Evolutionary conservation across 192 early-diverging fungal genomes (phyloP).

Genomic region (Podila minutissima): DNA sequence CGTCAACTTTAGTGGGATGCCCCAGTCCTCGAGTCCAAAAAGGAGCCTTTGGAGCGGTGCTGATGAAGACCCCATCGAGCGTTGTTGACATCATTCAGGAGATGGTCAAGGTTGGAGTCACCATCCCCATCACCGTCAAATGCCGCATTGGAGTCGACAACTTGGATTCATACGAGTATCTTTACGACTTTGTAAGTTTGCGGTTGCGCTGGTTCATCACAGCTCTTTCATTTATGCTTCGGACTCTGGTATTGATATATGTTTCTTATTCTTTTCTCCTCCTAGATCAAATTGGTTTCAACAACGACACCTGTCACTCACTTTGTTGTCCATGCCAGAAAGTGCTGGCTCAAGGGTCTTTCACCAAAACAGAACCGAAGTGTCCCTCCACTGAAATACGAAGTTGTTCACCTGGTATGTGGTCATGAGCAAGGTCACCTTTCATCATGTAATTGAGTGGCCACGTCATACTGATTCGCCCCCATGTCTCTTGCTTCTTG

Average conservation of each 20-base stretch:
- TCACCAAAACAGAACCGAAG: slow-evolving; percentile 75
- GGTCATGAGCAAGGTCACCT: too few relatives aligned
- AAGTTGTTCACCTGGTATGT: slow-evolving; percentile 58
- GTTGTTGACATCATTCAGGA: slow-evolving; percentile 67
- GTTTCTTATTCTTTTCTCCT: not conserved
- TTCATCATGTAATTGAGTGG: too few relatives aligned
- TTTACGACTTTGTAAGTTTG: slow-evolving; percentile 59
- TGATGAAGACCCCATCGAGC: slow-evolving; percentile 72
- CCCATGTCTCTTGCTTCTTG: not conserved
- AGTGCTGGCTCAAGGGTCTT: slow-evolving; percentile 72
- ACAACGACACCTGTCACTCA: slow-evolving; percentile 48
- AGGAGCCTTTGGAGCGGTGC: slow-evolving; percentile 71
- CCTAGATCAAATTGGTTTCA: slow-evolving; percentile 40
- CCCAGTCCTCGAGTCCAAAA: slow-evolving; percentile 76
- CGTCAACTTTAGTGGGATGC: slow-evolving; percentile 61
- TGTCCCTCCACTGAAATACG: slow-evolving; percentile 71
- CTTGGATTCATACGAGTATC: slow-evolving; percentile 68
- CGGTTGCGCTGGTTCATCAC: not conserved
- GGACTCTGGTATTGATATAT: too few relatives aligned
- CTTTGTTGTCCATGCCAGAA: slow-evolving; percentile 76
- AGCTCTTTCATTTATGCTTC: not conserved
- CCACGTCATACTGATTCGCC: too few relatives aligned
- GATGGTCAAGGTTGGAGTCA: slow-evolving; percentile 55
- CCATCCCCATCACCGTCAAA: slow-evolving; percentile 73
- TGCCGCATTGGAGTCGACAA: slow-evolving; percentile 82